Evolutionary conservation across 371 early-diverging fungal species (phyloP), one percentile per base, ranked within the genome.

Genomic region (Mortierella sp.): DNA sequence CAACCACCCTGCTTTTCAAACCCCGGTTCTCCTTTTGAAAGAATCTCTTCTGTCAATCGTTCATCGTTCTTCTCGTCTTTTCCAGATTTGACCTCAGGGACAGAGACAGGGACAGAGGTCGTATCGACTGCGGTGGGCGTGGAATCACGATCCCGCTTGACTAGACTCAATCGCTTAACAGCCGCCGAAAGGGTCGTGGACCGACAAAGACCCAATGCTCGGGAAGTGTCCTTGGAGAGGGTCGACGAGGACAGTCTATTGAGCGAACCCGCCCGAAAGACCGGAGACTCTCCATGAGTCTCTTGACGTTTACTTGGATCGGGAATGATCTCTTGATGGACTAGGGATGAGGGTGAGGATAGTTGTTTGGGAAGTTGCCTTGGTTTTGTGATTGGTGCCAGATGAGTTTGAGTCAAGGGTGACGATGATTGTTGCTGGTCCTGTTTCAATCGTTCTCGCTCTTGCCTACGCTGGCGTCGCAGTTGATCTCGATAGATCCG

Each of bases 181-280:
- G 59, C 37, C 0, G 28, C 26, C 19, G 66, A 63, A 23, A 73
- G 55, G 2, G 67, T 73, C 15, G 62, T 66, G 48, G 64, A 67
- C 15, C 68, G 68, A 46, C 73, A 66, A 58, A 73, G 55, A 9
- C 73, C 73, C 30, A 73, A 63, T 7, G 53, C 60, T 19, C 64
- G 63, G 15, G 73, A 66, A 0, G 73, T 73, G 51, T 73, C 73
- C 5, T 26, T 25, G 12, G 73, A 73, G 6, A 70, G 60, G 60
- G 67, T 51, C 9, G 64, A 62, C 7, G 55, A 52, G 6, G 63
- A 46, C 43, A 73, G 43, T n/a, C 73, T 62, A n/a, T 73, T 73
- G 23, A 73, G 44, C 7, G 73, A 73, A 4, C 67, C 62, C 3
- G 73, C 37, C 55, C 67, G 28, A 73, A 67, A 52, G 46, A 26